Base-by-base conservation (phyloP, 306 rosid genomes). In the Dryas drummondii region DNA sequence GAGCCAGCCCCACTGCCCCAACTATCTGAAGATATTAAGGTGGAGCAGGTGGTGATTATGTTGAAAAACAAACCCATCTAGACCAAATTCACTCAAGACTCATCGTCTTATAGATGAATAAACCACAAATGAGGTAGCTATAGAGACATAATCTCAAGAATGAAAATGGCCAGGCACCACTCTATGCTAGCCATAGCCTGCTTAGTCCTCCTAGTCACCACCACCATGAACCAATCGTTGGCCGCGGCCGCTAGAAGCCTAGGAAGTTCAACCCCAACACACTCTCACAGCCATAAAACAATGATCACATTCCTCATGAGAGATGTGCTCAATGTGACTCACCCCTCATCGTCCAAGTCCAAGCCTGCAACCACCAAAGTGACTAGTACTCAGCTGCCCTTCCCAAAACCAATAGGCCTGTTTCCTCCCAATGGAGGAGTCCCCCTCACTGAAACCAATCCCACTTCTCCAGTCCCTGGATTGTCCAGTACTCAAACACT, bases 241-340 rank as follows among this genome's bases (percentile, higher is more conserved):
- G 83, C 82, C 26, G 83, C 87, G 4, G 42, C 63, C 3, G 83
- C 90, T 27, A 47, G 96, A 78, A 86, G 87, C 41, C 83, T 91
- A 13, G 79, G 70, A 72, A 77, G 68, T 69, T 76, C 87, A 42
- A 68, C 80, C 17, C 87, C 73, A 52, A 76, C 72, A n/a, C 61
- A 14, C 12, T 81, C 82, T 70, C 75, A 76, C 47, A 81, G 49
- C 76, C 58, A 10, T 55, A 87, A 78, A 56, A 83, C 77, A 73
- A 88, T 26, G 70, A 70, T 85, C 78, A 83, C 88, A 57, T 91
- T 91, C 78, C 53, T 83, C 42, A 91, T 89, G 88, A 67, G 75
- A 46, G 80, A 89, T 66, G 79, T 91, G 61, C 84, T 91, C 73
- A 82, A 91, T 59, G 54, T 42, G 47, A 68, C 83, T 13, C 60